Evolutionary conservation across 2,329 filamentous ascomycete species (phyloP).

Genomic region (Fusarium virguliforme): DNA sequence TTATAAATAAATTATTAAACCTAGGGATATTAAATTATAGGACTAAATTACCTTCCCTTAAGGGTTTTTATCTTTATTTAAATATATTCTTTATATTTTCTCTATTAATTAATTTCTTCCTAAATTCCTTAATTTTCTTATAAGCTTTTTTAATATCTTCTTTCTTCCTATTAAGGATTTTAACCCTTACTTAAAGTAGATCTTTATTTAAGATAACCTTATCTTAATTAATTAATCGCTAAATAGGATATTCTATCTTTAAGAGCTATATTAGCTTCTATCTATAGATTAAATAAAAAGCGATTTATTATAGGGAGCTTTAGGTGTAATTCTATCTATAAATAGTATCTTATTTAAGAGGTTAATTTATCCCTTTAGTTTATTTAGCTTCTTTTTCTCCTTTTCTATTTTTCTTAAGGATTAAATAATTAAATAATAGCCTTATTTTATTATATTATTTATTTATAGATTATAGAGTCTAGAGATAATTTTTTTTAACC

Average conservation of each 20-base stretch:
- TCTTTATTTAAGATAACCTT: neutral
- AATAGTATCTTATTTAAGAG: neutral
- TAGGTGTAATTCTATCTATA: neutral
- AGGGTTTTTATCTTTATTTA: neutral
- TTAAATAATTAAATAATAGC: neutral
- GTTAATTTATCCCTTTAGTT: neutral
- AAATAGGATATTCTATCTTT: neutral
- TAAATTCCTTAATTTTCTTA: neutral
- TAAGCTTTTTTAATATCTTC: neutral
- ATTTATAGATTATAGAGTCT: neutral
- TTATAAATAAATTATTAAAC: neutral
- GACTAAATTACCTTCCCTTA: neutral
- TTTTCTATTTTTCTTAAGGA: neutral
- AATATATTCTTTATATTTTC: neutral
- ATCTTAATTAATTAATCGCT: neutral
- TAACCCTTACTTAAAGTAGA: neutral
- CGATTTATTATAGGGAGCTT: neutral
- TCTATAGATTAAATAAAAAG: neutral
- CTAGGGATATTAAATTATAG: neutral
- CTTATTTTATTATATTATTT: neutral
- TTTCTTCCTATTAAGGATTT: neutral
- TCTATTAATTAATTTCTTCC: neutral
- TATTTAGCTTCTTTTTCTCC: neutral
- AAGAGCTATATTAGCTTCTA: neutral
- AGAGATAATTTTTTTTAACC: neutral